Evolutionary conservation across 2,329 filamentous ascomycete genomes (phyloP).

Genomic region (Xylaria sp.): DNA sequence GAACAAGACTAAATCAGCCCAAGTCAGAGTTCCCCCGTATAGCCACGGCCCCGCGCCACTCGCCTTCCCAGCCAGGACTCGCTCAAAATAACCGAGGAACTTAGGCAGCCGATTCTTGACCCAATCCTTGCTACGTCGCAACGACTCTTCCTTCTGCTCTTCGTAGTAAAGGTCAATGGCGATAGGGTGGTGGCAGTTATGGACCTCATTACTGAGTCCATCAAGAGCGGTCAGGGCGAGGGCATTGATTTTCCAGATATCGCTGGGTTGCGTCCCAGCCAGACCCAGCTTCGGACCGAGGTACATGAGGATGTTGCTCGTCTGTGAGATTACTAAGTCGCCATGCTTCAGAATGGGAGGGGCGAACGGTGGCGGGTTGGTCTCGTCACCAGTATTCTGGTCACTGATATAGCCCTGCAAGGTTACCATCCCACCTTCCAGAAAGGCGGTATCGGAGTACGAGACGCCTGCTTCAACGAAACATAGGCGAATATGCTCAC

Average conservation of each 20-base stretch:
- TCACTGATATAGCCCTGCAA: slow-evolving; percentile 45
- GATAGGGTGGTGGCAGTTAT: slow-evolving; percentile 77
- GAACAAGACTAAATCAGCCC: slow-evolving; percentile 74
- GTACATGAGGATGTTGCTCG: slow-evolving; percentile 73
- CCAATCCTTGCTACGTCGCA: slow-evolving; percentile 62
- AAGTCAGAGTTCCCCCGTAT: slow-evolving; percentile 66
- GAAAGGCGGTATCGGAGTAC: slow-evolving; percentile 65
- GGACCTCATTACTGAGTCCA: slow-evolving; percentile 56
- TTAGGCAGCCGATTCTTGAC: slow-evolving; percentile 68
- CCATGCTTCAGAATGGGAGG: slow-evolving; percentile 70
- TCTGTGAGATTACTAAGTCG: slow-evolving; percentile 67
- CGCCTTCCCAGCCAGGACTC: slow-evolving; percentile 59
- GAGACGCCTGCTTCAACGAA: slow-evolving; percentile 69
- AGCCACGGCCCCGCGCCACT: slow-evolving; percentile 61
- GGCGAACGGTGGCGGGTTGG: slow-evolving; percentile 68
- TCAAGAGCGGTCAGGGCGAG: background rate
- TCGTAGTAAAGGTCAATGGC: slow-evolving; percentile 66
- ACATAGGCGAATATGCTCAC: slow-evolving; percentile 72
- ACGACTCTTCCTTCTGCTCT: slow-evolving; percentile 72
- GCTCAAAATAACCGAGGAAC: slow-evolving; percentile 72
- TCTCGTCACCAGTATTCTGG: slow-evolving; percentile 50
- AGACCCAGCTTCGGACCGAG: slow-evolving; percentile 65
- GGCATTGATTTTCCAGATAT: background rate
- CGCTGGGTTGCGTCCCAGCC: slow-evolving; percentile 40
- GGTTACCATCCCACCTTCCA: slow-evolving; percentile 5